Evolutionary conservation across 768 basidiomycete species (phyloP), one percentile per base, ranked within the genome.

Genomic region (Lactarius quietus): DNA sequence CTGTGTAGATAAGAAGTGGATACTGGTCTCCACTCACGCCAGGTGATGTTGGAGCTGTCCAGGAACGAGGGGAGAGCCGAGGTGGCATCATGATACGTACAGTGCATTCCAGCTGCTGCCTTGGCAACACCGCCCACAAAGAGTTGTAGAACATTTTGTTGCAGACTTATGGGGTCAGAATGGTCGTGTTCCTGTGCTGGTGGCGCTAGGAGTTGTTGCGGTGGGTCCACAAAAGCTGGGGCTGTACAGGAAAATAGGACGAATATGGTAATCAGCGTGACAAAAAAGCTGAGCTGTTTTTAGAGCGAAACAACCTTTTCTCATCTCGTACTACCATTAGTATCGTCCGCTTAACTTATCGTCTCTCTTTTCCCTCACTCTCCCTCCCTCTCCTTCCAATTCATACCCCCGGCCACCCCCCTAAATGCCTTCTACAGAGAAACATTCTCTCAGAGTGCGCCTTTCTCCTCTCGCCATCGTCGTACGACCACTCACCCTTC

Each of bases 401-500:
- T 53, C 29, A 53, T 67, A 61, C 60, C n/a, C n/a, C 38, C 38
- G 7, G 33, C 39, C 36, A 10, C 60, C 33, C 33, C 61, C 43
- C 57, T 28, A 63, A 28, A 65, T 65, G 64, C 64, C 57, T 57
- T 61, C 57, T 35, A 68, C 62, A 18, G 59, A 63, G 58, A 31
- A 63, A 51, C 59, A 41, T 53, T 51, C 55, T 36, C 65, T 62
- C 51, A 68, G 56, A 53, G 59, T 57, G 36, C 54, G 57, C 26
- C 5, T 67, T 59, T 68, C 28, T 18, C 28, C 28, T 29, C 3
- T 4, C n/a, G 33, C 43, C 12, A n/a, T 31, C 26, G n/a, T n/a
- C n/a, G 23, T 52, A 28, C 70, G 17, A 73, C 61, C 70, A 54
- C 17, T 62, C 53, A 61, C 45, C 45, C 51, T 61, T n/a, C 23